These are phyloP conservation scores for Backusella psychrophila DNA, from an alignment of 192 early-diverging fungal species.

Conservation along the genomic window DNA sequence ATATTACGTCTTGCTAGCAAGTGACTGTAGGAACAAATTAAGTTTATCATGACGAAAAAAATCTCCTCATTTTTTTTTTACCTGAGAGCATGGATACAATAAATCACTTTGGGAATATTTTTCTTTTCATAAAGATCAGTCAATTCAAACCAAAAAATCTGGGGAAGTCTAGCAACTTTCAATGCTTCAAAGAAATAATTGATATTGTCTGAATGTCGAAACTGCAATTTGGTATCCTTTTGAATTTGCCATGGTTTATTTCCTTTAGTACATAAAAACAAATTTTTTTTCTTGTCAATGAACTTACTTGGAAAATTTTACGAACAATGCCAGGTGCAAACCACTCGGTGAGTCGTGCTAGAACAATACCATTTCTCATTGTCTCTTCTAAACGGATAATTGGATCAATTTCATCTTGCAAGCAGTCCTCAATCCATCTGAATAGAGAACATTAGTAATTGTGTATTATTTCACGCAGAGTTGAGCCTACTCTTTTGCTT, in stretches of 20 bases:
- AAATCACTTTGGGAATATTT: constrained; percentile 99
- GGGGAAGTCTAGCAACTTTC: constrained; percentile 74
- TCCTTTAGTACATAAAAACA: not conserved
- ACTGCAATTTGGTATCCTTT: constrained; percentile 67
- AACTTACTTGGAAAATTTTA: constrained; percentile 14
- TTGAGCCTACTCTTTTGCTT: constrained; percentile 89
- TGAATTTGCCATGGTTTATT: not conserved
- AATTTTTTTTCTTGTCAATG: not conserved
- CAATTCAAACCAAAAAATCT: constrained; percentile 96
- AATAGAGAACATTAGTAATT: not conserved
- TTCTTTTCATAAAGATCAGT: constrained; percentile 99
- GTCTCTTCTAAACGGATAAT: constrained; percentile 86
- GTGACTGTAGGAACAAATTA: constrained; percentile 56
- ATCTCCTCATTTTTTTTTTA: constrained; percentile 19
- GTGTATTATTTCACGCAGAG: not conserved
- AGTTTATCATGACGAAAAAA: not conserved
- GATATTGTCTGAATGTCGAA: constrained; percentile 97
- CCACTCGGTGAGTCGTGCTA: constrained; percentile 88
- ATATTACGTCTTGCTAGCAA: constrained; percentile 84
- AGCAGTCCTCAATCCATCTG: constrained; percentile 96
- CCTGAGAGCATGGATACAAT: constrained; percentile 96
- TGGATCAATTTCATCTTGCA: constrained; percentile 76
- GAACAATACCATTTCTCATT: constrained; percentile 89
- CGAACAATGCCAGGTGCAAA: constrained; percentile 77
- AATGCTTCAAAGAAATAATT: constrained; percentile 90